These are phyloP conservation scores for Agrocybe chaxingu DNA, from an alignment of 768 basidiomycete species.

Conservation along the genomic window DNA sequence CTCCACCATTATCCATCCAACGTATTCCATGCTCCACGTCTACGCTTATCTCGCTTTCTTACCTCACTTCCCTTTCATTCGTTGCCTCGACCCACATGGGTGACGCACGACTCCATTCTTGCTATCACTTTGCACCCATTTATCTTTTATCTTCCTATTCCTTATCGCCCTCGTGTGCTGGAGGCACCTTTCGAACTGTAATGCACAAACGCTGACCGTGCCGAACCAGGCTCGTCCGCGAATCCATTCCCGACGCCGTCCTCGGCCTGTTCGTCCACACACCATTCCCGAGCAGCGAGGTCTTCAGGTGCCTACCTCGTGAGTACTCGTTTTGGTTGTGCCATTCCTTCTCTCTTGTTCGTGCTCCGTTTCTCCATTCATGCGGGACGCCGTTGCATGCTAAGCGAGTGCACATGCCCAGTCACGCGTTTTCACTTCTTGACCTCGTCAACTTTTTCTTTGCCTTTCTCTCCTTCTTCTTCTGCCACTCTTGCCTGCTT, in stretches of 20 bases:
- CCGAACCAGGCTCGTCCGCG: slow-evolving; percentile 59
- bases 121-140: not conserved
- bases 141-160: not conserved
- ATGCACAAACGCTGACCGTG: too few species aligned
- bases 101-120: not conserved
- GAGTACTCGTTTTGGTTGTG: slow-evolving; percentile 26
- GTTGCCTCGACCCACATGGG: slow-evolving; percentile 3
- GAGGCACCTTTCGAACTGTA: too few species aligned
- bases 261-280: slow-evolving; percentile 96
- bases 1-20: not conserved
- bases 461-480: too few species aligned
- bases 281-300: slow-evolving; percentile 95
- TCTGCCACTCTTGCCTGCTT: too few species aligned
- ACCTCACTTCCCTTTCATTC: slow-evolving; percentile 5
- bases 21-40: too few species aligned
- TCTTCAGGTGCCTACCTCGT: slow-evolving; percentile 93
- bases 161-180: not conserved
- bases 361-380: not conserved
- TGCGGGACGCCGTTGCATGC: too few species aligned
- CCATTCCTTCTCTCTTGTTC: not conserved
- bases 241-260: slow-evolving; percentile 61
- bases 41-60: not conserved
- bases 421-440: too few species aligned
- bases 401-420: too few species aligned
- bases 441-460: too few species aligned